Conservation (phyloP, 164 flowering plant species). For the Santalum album region DNA sequence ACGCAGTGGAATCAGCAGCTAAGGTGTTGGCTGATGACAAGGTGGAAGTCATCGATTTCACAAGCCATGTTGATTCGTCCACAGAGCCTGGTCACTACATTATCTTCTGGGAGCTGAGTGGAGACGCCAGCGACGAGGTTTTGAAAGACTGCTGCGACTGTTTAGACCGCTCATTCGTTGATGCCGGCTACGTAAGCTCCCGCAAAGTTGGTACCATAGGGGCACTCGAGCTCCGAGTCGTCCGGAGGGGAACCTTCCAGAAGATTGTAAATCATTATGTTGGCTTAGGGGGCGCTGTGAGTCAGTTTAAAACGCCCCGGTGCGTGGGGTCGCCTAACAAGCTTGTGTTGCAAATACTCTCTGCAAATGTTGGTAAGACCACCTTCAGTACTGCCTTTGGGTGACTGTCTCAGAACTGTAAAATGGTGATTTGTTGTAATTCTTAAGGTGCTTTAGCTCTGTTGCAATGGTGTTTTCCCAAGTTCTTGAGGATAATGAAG, state of each 20-base stretch:
- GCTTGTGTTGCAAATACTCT: slow-evolving; percentile 48
- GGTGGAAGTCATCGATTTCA: slow-evolving; percentile 65
- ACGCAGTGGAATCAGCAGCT: slow-evolving; percentile 61
- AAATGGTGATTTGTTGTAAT: too few relatives aligned
- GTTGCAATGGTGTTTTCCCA: too few relatives aligned
- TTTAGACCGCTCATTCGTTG: slow-evolving; percentile 64
- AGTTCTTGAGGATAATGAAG: too few relatives aligned
- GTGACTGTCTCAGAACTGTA: not conserved
- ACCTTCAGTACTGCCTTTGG: slow-evolving; percentile 62
- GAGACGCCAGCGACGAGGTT: slow-evolving; percentile 45
- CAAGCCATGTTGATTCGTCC: slow-evolving; percentile 55
- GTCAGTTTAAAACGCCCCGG: slow-evolving; percentile 86
- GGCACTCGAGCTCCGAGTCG: slow-evolving; percentile 63
- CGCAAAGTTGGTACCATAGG: slow-evolving; percentile 64
- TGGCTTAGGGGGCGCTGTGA: slow-evolving; percentile 53
- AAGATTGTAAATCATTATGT: slow-evolving; percentile 62
- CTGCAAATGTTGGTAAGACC: slow-evolving; percentile 42
- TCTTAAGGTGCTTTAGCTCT: too few relatives aligned
- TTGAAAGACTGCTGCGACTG: slow-evolving; percentile 61
- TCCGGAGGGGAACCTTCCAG: slow-evolving; percentile 66
- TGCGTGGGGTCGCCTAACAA: slow-evolving; percentile 47
- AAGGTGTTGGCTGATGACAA: slow-evolving; percentile 44
- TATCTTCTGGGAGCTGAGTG: slow-evolving; percentile 71
- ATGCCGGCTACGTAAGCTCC: slow-evolving; percentile 69
- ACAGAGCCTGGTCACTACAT: slow-evolving; percentile 80